Conservation (phyloP, 306 rosid genomes). For the Vigna hirtella region DNA sequence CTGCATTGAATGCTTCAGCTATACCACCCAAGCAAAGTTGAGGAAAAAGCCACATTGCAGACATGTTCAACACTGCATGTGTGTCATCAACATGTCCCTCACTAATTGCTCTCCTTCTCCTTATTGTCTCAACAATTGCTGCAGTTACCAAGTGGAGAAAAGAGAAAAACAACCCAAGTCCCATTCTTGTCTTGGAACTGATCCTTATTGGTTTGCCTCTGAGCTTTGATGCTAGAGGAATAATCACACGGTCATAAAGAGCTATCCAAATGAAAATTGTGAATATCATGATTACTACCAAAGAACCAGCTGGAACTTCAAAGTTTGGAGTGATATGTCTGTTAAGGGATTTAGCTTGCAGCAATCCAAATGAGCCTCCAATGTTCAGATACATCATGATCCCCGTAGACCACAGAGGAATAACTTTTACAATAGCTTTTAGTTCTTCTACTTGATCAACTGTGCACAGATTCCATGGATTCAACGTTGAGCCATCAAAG, state of each 20-base stretch:
- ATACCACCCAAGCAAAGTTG: constrained; percentile 63
- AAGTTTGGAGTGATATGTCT: constrained; percentile 58
- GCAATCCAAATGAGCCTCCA: constrained; percentile 59
- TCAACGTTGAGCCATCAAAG: constrained; percentile 58
- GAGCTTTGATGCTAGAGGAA: constrained; percentile 66
- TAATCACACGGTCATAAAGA: constrained; percentile 59
- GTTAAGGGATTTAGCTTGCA: constrained; percentile 72
- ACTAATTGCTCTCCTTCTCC: constrained; percentile 53
- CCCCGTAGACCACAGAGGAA: constrained; percentile 71
- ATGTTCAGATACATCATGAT: constrained; percentile 53
- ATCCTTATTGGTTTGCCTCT: constrained; percentile 61
- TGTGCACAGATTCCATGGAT: constrained; percentile 78
- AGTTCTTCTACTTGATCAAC: constrained; percentile 72
- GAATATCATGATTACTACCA: constrained; percentile 45
- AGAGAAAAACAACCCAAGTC: constrained; percentile 59
- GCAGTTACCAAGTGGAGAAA: constrained; percentile 54
- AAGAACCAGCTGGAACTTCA: constrained; percentile 70
- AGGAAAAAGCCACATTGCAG: constrained; percentile 75
- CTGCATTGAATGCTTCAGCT: constrained; percentile 71
- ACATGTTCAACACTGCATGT: constrained; percentile 59
- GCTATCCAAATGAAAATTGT: constrained; percentile 55
- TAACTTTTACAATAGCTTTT: constrained; percentile 63
- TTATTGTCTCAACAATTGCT: constrained; percentile 52
- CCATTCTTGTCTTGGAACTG: constrained; percentile 60
- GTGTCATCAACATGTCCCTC: constrained; percentile 46